Conservation (phyloP, 495 filamentous ascomycete genomes). For the Talaromyces liani region DNA sequence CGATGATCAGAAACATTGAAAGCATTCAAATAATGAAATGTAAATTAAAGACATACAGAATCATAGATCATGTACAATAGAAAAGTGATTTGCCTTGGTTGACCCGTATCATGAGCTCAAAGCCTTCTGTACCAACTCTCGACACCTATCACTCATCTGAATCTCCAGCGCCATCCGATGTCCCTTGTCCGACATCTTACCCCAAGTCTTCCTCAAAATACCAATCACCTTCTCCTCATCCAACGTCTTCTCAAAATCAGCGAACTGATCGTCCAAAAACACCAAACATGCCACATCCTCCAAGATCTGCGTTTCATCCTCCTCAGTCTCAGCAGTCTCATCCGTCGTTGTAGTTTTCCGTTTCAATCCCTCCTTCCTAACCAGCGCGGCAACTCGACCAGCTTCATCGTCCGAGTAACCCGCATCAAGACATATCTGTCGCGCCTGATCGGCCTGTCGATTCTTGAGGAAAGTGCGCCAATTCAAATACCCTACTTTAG, state of each 20-base stretch:
- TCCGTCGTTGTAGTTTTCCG: slow-evolving; percentile 19
- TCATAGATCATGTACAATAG: not conserved
- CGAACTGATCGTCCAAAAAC: slow-evolving; percentile 79
- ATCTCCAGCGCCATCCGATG: slow-evolving; percentile 60
- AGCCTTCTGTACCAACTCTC: slow-evolving; percentile 55
- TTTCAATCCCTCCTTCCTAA: slow-evolving; percentile 59
- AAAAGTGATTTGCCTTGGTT: not conserved
- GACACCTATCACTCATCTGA: slow-evolving; percentile 50
- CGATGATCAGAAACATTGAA: not conserved
- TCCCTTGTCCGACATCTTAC: slow-evolving; percentile 67
- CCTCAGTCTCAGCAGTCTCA: slow-evolving; percentile 39
- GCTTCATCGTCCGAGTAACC: slow-evolving; percentile 43
- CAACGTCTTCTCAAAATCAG: slow-evolving; percentile 58
- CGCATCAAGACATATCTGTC: slow-evolving; percentile 42
- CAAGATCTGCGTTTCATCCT: slow-evolving; percentile 61
- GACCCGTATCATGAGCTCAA: slow-evolving; percentile 22
- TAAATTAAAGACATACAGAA: not conserved
- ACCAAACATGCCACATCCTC: slow-evolving; percentile 84
- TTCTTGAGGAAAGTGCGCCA: slow-evolving; percentile 69
- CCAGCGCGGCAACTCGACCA: slow-evolving; percentile 48
- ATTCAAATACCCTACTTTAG: slow-evolving; percentile 61
- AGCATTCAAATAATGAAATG: not conserved
- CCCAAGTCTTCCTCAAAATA: slow-evolving; percentile 78
- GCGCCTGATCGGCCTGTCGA: slow-evolving; percentile 56
- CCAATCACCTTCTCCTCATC: slow-evolving; percentile 66